These are phyloP conservation scores for Misopates orontium DNA, from an alignment of 257 asterid genomes.

Conservation along the genomic window DNA sequence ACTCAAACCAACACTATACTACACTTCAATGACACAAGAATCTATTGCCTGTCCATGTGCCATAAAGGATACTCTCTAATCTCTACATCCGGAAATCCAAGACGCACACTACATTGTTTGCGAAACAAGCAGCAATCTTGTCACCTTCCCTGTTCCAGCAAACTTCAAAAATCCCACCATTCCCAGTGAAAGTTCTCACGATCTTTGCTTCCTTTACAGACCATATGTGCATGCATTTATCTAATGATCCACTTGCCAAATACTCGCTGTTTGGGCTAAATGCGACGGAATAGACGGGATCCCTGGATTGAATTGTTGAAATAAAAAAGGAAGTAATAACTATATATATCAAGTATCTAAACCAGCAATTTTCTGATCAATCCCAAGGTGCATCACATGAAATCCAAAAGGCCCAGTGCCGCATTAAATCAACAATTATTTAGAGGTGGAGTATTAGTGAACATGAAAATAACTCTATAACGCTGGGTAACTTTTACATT, in stretches of 20 bases:
- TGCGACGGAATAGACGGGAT: slow-evolving; percentile 89
- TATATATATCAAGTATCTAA: background rate
- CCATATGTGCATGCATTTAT: slow-evolving; percentile 89
- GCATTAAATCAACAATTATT: background rate
- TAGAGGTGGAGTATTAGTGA: background rate
- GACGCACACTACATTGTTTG: slow-evolving; percentile 87
- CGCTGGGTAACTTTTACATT: background rate
- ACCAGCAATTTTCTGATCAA: background rate
- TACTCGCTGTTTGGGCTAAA: slow-evolving; percentile 92
- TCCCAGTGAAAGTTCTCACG: slow-evolving; percentile 78
- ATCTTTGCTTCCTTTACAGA: slow-evolving; percentile 92
- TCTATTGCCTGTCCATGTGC: background rate
- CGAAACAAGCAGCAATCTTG: slow-evolving; percentile 87
- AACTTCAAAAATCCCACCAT: slow-evolving; percentile 93
- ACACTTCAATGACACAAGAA: background rate
- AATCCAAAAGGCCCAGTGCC: background rate
- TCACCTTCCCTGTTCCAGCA: slow-evolving; percentile 98
- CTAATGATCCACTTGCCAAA: slow-evolving; percentile 93
- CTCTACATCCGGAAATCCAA: slow-evolving; percentile 81
- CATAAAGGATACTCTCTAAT: background rate
- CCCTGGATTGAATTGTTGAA: slow-evolving; percentile 51
- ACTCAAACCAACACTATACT: background rate
- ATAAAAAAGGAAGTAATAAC: background rate
- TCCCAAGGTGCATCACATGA: background rate
- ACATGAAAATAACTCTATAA: background rate